Evolutionary conservation across 305 asterid genomes (phyloP).

Genomic region (Caryopteris hybrid): DNA sequence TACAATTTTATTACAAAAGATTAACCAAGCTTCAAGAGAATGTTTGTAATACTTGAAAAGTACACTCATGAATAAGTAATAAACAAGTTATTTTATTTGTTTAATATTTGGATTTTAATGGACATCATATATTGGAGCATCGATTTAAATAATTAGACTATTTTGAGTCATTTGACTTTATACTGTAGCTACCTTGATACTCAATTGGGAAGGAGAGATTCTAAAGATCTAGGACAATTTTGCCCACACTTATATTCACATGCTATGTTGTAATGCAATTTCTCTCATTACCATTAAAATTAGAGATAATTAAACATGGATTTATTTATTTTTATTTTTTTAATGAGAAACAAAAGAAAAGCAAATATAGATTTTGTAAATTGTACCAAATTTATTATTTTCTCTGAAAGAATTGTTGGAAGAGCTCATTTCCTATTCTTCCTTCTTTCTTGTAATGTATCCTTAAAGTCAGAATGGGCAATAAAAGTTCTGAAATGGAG

Average conservation of each 20-base stretch:
- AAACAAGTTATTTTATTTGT: background rate
- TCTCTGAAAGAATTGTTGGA: too few relatives aligned
- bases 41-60: background rate
- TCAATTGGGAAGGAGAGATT: background rate
- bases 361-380: too few relatives aligned
- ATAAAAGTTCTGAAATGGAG: too few relatives aligned
- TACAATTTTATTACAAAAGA: background rate
- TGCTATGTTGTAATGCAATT: background rate
- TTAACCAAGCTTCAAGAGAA: background rate
- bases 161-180: background rate
- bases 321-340: too few relatives aligned
- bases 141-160: background rate
- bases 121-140: too few relatives aligned
- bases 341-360: too few relatives aligned
- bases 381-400: too few relatives aligned
- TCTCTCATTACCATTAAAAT: background rate
- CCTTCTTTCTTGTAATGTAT: too few relatives aligned
- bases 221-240: background rate
- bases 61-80: background rate
- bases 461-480: too few relatives aligned
- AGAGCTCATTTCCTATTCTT: too few relatives aligned
- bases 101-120: background rate
- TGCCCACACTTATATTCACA: background rate
- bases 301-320: background rate
- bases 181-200: background rate